These are phyloP conservation scores for Wakefieldia striispora DNA, from an alignment of 768 basidiomycete species.

Conservation along the genomic window DNA sequence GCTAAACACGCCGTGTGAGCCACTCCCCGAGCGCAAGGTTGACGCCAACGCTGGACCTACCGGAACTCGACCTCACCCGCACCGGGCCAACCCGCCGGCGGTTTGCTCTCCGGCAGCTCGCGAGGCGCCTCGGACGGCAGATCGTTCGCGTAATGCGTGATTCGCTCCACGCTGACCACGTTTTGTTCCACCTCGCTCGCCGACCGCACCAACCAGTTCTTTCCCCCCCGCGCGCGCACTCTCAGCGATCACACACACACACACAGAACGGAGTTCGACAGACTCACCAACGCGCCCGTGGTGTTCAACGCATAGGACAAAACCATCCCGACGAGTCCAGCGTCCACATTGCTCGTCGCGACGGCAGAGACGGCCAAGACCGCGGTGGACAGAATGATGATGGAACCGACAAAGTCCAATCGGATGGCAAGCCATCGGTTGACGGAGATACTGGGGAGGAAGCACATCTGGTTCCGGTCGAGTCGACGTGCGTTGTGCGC, in stretches of 20 bases:
- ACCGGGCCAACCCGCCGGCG: constrained; percentile 64
- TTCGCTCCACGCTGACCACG: constrained; percentile 86
- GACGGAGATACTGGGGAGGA: constrained; percentile 66
- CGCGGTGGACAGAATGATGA: constrained; percentile 75
- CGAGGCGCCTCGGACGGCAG: constrained; percentile 72
- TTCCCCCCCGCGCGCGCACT: background rate
- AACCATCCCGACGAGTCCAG: constrained; percentile 84
- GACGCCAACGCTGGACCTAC: constrained; percentile 34
- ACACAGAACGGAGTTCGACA: background rate
- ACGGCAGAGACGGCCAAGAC: constrained; percentile 65
- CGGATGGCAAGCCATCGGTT: constrained; percentile 86
- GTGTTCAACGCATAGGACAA: constrained; percentile 83
- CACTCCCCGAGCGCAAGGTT: background rate
- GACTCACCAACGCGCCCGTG: constrained; percentile 72
- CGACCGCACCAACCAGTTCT: constrained; percentile 83
- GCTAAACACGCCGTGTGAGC: constrained; percentile 33
- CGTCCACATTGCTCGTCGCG: constrained; percentile 76
- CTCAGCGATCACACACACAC: background rate
- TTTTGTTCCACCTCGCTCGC: constrained; percentile 90
- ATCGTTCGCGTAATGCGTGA: constrained; percentile 71
- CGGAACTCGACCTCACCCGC: constrained; percentile 72
- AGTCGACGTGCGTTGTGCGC: constrained; percentile 69
- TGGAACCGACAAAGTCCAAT: constrained; percentile 78
- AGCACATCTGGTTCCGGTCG: constrained; percentile 84
- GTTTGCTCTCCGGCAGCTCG: constrained; percentile 59